phyloP scores from a whole-genome alignment of 306 rosid genomes.

The Vigna mungo region DNA sequence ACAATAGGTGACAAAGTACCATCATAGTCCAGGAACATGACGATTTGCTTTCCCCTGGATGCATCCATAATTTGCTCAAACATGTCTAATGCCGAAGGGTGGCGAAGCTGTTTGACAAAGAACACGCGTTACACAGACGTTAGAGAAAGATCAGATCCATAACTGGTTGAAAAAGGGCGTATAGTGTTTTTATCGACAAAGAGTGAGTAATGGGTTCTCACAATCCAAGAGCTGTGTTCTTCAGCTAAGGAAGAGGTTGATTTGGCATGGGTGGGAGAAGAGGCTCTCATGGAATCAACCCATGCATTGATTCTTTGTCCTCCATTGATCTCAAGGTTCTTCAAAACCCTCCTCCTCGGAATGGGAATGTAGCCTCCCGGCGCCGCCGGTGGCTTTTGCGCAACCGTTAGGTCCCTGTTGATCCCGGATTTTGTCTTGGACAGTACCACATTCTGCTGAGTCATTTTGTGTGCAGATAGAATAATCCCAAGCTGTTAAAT shows the following conservation, averaged over 20 bases:
- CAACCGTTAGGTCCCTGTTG: conserved; percentile 47
- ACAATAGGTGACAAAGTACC: conserved; percentile 96
- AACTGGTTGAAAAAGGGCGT: background rate
- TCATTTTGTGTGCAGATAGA: conserved; percentile 58
- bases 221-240: conserved; percentile 72
- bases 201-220: conserved; percentile 40
- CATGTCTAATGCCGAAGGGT: conserved; percentile 91
- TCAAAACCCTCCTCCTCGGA: conserved; percentile 60
- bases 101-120: conserved; percentile 56
- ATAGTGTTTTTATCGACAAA: no score
- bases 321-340: conserved; percentile 77
- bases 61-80: conserved; percentile 79
- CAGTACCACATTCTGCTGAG: conserved; percentile 75
- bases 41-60: conserved; percentile 80
- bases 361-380: conserved; percentile 68
- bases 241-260: conserved; percentile 62
- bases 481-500: conserved; percentile 9
- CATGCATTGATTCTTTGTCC: conserved; percentile 72
- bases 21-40: conserved; percentile 89
- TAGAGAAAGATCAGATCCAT: background rate
- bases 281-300: conserved; percentile 92
- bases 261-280: conserved; percentile 79
- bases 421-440: conserved; percentile 53
- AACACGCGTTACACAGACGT: background rate
- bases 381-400: conserved; percentile 62